Evolutionary conservation across 2,329 filamentous ascomycete species (phyloP).

Genomic region (Mycosphaerelloides madeirae): DNA sequence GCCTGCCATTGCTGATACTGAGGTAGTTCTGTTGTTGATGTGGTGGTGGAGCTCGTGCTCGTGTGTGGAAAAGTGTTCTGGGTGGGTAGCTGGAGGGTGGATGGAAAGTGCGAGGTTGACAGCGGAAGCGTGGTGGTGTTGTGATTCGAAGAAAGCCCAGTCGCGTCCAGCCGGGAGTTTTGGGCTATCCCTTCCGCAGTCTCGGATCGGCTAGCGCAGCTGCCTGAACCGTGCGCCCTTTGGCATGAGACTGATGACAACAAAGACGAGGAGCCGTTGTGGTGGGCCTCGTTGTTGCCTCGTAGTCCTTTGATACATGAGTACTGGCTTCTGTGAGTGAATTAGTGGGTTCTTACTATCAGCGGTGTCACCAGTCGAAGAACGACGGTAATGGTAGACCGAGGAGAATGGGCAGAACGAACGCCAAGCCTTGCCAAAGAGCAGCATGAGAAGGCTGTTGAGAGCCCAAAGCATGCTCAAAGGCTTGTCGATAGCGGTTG

Average conservation of each 20-base stretch:
- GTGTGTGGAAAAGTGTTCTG: conserved; percentile 1
- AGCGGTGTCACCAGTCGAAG: neutral
- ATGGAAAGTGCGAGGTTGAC: conserved; percentile 6
- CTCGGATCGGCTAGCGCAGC: conserved; percentile 2
- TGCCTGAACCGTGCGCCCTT: neutral
- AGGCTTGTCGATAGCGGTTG: neutral
- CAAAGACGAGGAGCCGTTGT: neutral
- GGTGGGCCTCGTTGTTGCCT: neutral
- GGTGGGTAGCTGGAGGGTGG: conserved; percentile 6
- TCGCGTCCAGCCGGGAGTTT: conserved; percentile 8
- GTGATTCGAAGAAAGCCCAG: conserved; percentile 9
- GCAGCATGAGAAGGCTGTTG: neutral
- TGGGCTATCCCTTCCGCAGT: conserved; percentile 2
- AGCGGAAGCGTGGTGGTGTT: conserved; percentile 7
- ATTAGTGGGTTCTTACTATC: neutral
- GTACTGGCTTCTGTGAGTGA: neutral
- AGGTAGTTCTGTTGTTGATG: conserved; percentile 1
- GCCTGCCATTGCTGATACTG: conserved; percentile 58
- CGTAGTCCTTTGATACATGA: neutral
- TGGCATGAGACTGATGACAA: neutral
- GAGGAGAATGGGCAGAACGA: neutral
- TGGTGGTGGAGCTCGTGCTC: conserved; percentile 7
- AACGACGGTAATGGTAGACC: neutral
- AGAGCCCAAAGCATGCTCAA: neutral
- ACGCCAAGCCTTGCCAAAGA: neutral